phyloP scores from a whole-genome alignment of 768 basidiomycete genomes.

The Clavaria fumosa region DNA sequence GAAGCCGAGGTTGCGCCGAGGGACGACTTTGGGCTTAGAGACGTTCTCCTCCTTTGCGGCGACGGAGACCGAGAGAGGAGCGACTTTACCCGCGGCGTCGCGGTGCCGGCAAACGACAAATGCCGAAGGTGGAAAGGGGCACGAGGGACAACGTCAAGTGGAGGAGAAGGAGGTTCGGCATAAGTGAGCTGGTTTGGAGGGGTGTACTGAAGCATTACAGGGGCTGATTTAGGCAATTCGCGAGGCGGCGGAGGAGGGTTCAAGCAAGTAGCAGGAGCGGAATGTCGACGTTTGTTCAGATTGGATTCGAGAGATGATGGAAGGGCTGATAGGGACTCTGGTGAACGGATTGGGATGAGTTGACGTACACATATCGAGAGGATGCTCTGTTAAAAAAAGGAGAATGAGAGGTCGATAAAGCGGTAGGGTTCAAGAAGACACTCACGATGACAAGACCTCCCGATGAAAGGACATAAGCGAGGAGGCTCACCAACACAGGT shows the following conservation, averaged over 20 bases:
- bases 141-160: conserved; percentile 11
- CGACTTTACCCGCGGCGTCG: conserved; percentile 4
- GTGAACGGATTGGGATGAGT: not conserved
- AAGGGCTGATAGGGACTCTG: not conserved
- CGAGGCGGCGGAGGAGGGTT: not conserved
- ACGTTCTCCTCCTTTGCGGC: too few relatives aligned
- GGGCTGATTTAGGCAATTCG: too few relatives aligned
- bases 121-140: conserved; percentile 8
- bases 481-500: conserved; percentile 11
- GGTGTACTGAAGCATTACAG: conserved; percentile 5
- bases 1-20: not conserved
- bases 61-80: conserved; percentile 11
- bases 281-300: not conserved
- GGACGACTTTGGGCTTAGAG: conserved; percentile 9
- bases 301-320: not conserved
- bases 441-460: conserved; percentile 25
- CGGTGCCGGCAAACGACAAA: conserved; percentile 21
- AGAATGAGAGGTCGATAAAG: conserved; percentile 4
- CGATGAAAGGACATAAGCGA: conserved; percentile 14
- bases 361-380: conserved; percentile 24
- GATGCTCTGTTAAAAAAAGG: conserved; percentile 21
- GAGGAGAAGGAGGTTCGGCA: conserved; percentile 12
- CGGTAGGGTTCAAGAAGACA: conserved; percentile 1
- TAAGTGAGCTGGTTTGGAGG: conserved; percentile 12
- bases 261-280: not conserved